Evolutionary conservation across 2,329 filamentous ascomycete genomes (phyloP), one percentile per base, ranked within the genome.

Genomic region (Cercospora sojina): DNA sequence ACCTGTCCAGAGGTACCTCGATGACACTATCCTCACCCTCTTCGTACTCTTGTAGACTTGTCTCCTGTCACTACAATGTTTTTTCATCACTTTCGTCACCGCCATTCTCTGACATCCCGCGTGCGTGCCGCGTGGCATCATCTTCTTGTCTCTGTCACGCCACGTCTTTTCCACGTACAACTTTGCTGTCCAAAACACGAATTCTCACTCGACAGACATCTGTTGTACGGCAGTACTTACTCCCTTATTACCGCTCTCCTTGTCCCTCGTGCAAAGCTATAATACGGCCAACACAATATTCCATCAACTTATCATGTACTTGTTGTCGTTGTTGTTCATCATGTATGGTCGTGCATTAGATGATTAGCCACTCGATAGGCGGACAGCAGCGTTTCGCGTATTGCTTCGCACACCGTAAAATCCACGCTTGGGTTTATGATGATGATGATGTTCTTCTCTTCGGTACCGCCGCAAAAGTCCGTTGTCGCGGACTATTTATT

Each of bases 401-500:
- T n/a, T 23, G 47, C 47, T 53, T 53, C 47, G 47, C 47, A 53
- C 47, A 53, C 47, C 47, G 47, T 27, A 53, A n/a, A 51, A 51
- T 13, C 4, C 47, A 51, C 20, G 47, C 47, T 51, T 51, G 47
- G 18, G 12, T 9, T 20, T 47, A 9, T 35, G 31, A 2, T n/a
- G 47, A 16, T 51, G 47, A 9, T 35, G 31, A 2, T n/a, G 47
- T 7, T 51, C 20, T 25, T 25, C 20, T 23, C 47, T 25, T 51
- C 47, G 47, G 47, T 47, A 23, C 43, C 43, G 43, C 10, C n/a
- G n/a, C n/a, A n/a, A 13, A 23, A 47, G 20, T 47, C 5, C 5
- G 10, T 43, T n/a, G 38, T 53, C 47, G 47, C 23, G 47, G 47
- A n/a, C 13, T 6, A 53, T 29, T 35, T n/a, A n/a, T n/a, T n/a